Conservation (phyloP, 1,284 basidiomycete genomes). For the Tilletia walkeri region DNA sequence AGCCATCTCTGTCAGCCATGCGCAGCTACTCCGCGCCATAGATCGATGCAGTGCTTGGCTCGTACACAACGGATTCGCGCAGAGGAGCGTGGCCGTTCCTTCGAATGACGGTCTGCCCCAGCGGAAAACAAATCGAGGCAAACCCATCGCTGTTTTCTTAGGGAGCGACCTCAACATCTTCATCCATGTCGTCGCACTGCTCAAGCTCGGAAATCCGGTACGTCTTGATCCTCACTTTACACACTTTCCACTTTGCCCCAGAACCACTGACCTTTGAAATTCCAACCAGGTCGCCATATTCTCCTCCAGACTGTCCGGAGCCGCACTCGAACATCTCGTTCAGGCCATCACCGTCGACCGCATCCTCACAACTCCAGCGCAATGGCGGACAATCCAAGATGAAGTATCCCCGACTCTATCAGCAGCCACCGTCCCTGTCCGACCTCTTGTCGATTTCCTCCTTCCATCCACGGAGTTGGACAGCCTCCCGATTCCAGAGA, state of each 20-base stretch:
- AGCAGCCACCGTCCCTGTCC: not conserved
- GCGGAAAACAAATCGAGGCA: not conserved
- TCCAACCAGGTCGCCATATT: not conserved
- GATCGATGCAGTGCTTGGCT: constrained; percentile 13
- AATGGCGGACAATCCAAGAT: not conserved
- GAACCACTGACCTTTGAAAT: not conserved
- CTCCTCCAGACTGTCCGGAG: not conserved
- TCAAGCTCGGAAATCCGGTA: constrained; percentile 11
- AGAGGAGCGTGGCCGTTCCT: not conserved
- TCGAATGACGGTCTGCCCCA: not conserved
- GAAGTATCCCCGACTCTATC: not conserved
- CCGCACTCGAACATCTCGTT: not conserved
- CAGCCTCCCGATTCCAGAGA: not conserved
- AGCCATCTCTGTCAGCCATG: not conserved
- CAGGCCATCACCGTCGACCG: not conserved
- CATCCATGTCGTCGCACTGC: constrained; percentile 7
- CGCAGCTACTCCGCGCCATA: not conserved
- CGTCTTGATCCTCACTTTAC: not conserved
- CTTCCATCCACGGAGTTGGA: not conserved
- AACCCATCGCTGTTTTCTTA: not conserved
- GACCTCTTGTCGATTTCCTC: not conserved
- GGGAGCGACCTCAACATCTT: constrained; percentile 4
- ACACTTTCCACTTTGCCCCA: too few relatives aligned
- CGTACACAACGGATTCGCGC: not conserved
- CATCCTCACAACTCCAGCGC: not conserved